Evolutionary conservation across 2,329 filamentous ascomycete genomes (phyloP).

Genomic region (Monosporascus sp.): DNA sequence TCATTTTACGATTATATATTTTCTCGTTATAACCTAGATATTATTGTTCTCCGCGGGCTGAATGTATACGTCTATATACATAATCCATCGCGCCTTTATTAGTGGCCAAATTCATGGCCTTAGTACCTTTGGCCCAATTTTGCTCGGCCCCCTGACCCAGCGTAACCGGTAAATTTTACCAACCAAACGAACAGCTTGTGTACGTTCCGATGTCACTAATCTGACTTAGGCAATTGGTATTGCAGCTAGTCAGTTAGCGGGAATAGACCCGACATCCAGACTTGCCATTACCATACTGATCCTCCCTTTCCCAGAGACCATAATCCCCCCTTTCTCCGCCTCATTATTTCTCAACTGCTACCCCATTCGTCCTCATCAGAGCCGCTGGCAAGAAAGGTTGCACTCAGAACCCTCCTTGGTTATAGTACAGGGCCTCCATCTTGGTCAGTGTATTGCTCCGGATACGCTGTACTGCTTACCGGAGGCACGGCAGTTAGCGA

Average conservation of each 20-base stretch:
- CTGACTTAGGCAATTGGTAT: neutral
- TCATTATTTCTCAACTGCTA: neutral
- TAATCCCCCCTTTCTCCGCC: neutral
- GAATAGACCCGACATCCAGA: neutral
- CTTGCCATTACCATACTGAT: neutral
- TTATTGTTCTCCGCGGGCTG: too few species aligned
- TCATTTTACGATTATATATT: too few species aligned
- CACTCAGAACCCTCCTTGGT: too few species aligned
- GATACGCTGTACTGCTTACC: too few species aligned
- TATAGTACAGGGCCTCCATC: too few species aligned
- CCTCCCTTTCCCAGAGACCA: neutral
- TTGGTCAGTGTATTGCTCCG: too few species aligned
- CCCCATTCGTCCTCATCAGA: neutral
- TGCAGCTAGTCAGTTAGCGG: neutral
- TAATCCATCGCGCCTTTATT: neutral
- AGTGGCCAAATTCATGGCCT: neutral
- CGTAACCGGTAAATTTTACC: neutral
- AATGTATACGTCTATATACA: too few species aligned
- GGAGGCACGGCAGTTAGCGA: too few species aligned
- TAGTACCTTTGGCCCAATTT: neutral
- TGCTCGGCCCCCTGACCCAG: neutral
- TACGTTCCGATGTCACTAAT: neutral
- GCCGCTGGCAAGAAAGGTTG: too few species aligned
- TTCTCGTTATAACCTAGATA: too few species aligned
- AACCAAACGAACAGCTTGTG: neutral